These are phyloP conservation scores for Cerrena zonata DNA, from an alignment of 1,284 basidiomycete species.

Conservation along the genomic window DNA sequence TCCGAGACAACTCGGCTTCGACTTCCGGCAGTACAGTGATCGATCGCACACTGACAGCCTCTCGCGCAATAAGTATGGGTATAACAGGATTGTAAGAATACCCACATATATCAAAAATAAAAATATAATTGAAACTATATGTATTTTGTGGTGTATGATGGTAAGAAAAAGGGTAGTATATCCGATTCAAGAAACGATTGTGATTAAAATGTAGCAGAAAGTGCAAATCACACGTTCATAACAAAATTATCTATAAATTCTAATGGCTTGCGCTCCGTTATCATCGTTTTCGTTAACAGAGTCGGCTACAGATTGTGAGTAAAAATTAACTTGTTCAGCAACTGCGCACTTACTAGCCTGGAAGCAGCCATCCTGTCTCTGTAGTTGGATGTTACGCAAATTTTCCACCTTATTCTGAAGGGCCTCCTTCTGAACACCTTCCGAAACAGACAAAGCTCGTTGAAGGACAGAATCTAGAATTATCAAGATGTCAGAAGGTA, in stretches of 20 bases:
- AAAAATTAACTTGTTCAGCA: too few species aligned
- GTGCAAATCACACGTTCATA: constrained; percentile 1
- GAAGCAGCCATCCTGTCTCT: constrained; percentile 63
- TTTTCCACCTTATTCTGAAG: constrained; percentile 58
- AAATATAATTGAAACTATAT: background rate
- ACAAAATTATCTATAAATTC: background rate
- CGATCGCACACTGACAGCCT: too few species aligned
- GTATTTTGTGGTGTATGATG: background rate
- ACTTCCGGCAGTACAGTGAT: too few species aligned
- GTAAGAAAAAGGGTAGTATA: background rate
- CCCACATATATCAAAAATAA: too few species aligned
- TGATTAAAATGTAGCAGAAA: background rate
- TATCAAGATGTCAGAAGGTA: background rate
- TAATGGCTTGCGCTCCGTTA: background rate
- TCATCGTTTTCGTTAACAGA: constrained; percentile 48
- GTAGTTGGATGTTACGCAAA: constrained; percentile 67
- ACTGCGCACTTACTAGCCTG: constrained; percentile 56
- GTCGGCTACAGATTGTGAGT: constrained; percentile 45
- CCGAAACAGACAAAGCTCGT: constrained; percentile 64
- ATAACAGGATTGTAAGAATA: too few species aligned
- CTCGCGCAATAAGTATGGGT: too few species aligned
- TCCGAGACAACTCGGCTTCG: too few species aligned
- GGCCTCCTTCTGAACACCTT: constrained; percentile 63
- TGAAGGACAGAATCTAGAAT: constrained; percentile 77
- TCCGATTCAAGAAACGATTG: background rate